Conservation (phyloP, 208 protist genomes). For the Crithidia fasciculata region DNA sequence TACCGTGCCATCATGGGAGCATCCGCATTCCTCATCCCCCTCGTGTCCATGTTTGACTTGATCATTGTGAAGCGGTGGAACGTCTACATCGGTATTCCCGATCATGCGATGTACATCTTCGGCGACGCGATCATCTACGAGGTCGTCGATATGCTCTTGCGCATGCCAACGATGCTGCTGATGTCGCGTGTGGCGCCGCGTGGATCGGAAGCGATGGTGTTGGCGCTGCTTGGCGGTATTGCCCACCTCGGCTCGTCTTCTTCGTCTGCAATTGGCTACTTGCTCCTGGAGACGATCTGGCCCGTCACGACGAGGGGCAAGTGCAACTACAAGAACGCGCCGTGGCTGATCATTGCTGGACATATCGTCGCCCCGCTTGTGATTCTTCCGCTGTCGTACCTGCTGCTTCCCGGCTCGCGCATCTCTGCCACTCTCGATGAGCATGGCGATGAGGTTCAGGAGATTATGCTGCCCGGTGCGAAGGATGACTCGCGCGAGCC, state of each 20-base stretch:
- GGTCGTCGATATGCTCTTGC: slow-evolving; percentile 63
- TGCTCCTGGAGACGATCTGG: slow-evolving; percentile 65
- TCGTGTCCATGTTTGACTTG: slow-evolving; percentile 65
- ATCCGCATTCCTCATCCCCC: slow-evolving; percentile 56
- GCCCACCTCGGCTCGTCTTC: slow-evolving; percentile 62
- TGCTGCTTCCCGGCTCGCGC: neutral
- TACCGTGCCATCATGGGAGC: slow-evolving; percentile 62
- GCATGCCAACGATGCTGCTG: slow-evolving; percentile 78
- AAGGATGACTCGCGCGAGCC: neutral
- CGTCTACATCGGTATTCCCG: slow-evolving; percentile 50
- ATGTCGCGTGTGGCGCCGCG: slow-evolving; percentile 84
- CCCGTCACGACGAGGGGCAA: slow-evolving; percentile 42
- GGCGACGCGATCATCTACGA: slow-evolving; percentile 75
- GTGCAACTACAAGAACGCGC: slow-evolving; percentile 64
- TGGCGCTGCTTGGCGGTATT: slow-evolving; percentile 77
- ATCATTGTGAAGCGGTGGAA: slow-evolving; percentile 84
- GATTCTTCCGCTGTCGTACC: slow-evolving; percentile 1
- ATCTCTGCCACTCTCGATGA: slow-evolving; percentile 7
- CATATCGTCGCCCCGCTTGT: slow-evolving; percentile 20
- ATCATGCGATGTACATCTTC: slow-evolving; percentile 73
- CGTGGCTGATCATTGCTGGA: slow-evolving; percentile 27
- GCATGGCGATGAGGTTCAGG: slow-evolving; percentile 4
- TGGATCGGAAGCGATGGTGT: slow-evolving; percentile 81
- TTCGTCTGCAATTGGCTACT: slow-evolving; percentile 41
- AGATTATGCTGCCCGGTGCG: neutral